Evolutionary conservation across 805 yeast species (phyloP), one percentile per base, ranked within the genome.

Genomic region (Middelhovenomyces tepae): DNA sequence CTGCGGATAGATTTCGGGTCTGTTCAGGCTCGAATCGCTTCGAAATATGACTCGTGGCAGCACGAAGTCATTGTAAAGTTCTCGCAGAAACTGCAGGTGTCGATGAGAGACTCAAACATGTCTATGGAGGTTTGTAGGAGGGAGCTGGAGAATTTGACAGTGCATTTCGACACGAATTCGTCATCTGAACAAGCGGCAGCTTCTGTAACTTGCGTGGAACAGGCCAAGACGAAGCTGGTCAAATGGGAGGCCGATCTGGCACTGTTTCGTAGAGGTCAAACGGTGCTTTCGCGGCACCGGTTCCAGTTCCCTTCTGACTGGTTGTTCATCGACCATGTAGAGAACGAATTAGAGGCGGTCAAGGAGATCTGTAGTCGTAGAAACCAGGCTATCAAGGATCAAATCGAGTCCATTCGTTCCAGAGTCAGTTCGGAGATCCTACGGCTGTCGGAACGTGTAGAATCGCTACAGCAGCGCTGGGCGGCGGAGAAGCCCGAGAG

Each of bases 241-340:
- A 22, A 31, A 4, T 51, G 62, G 56, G 42, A 40, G 5, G 22
- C 22, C 7, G 18, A 32, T 2, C 35, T 62, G 4, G 28, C 31
- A 2, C 20, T 44, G 1, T 52, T 55, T 29, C 44, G 53, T 22
- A 26, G 42, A 1, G 65, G 68, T 4, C 79, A 75, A 36, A 44
- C 47, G 3, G 37, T 62, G 2, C 46, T 75, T 6, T 39, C 59
- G 1, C 61, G 65, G 18, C 57, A 63, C n/a, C 56, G 78, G 27
- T 67, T 56, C 39, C 60, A 59, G 15, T 65, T 73, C 31, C 70
- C 78, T 0, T 22, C 54, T 0, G 65, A 67, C 18, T 78, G 86
- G 79, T 40, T 76, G 1, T 71, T 60, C 48, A 60, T 59, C 29
- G 91, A 80, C 25, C 93, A 83, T 43, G 36, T 83, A 0, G 73